Conservation (phyloP, 306 rosid genomes). For the Cyamopsis tetragonoloba region DNA sequence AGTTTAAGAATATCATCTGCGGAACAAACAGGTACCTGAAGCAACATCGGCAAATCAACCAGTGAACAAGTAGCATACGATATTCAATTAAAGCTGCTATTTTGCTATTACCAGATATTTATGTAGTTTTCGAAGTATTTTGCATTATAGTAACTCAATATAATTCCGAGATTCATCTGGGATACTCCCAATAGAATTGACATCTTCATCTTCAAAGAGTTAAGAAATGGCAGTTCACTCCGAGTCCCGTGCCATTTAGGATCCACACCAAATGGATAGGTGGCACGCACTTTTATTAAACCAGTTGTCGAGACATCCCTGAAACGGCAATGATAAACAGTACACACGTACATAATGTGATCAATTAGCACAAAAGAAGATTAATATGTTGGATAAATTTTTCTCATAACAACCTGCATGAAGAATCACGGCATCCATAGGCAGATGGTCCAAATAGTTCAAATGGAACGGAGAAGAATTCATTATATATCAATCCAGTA, state of each 20-base stretch:
- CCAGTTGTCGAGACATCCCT: slow-evolving; percentile 74
- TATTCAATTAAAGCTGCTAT: background rate
- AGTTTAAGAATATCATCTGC: slow-evolving; percentile 80
- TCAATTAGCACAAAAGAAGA: slow-evolving; percentile 2
- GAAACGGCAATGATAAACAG: slow-evolving; percentile 16
- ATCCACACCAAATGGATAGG: slow-evolving; percentile 96
- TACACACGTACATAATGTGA: background rate
- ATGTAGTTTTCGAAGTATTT: slow-evolving; percentile 52
- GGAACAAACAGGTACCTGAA: slow-evolving; percentile 93
- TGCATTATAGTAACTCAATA: slow-evolving; percentile 77
- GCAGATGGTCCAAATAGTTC: slow-evolving; percentile 72
- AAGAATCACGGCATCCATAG: slow-evolving; percentile 58
- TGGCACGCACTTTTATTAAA: slow-evolving; percentile 62
- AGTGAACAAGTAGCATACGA: background rate
- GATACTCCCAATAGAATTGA: slow-evolving; percentile 89
- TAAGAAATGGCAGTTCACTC: slow-evolving; percentile 92
- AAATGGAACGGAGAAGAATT: slow-evolving; percentile 78
- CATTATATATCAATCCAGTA: slow-evolving; percentile 81
- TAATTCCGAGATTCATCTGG: slow-evolving; percentile 96
- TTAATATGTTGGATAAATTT: background rate
- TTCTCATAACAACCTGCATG: slow-evolving; percentile 57
- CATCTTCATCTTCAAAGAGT: slow-evolving; percentile 98
- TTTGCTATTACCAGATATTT: slow-evolving; percentile 52
- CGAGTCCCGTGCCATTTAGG: slow-evolving; percentile 95
- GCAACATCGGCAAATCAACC: slow-evolving; percentile 17